These are phyloP conservation scores for Pseudogymnoascus sp. DNA, from an alignment of 2,329 filamentous ascomycete species.

Conservation along the genomic window DNA sequence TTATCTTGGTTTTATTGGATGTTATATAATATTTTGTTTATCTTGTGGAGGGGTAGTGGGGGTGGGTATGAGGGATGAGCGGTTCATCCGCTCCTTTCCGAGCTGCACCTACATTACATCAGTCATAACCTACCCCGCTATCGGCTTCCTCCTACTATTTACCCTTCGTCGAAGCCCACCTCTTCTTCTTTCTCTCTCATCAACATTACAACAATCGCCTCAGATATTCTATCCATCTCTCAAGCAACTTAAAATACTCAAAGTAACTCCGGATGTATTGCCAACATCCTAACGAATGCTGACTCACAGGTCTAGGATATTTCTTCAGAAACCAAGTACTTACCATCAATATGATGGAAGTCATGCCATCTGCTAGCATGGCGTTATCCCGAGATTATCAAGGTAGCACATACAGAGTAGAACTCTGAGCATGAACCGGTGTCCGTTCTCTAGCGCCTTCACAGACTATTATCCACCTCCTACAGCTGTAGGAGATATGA, in stretches of 20 bases:
- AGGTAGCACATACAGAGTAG: slow-evolving; percentile 34
- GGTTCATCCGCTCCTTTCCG: slow-evolving; percentile 9
- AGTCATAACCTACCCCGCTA: slow-evolving; percentile 8
- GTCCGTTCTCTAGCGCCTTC: slow-evolving; percentile 38
- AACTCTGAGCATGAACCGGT: slow-evolving; percentile 57
- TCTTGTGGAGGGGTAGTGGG: slow-evolving; percentile 5
- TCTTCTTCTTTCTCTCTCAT: not conserved
- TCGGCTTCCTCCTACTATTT: slow-evolving; percentile 3
- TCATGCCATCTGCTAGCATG: slow-evolving; percentile 26
- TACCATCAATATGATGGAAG: slow-evolving; percentile 18
- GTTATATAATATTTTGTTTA: not conserved
- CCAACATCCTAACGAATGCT: not conserved
- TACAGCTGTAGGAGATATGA: slow-evolving; percentile 23
- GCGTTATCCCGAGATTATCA: slow-evolving; percentile 29
- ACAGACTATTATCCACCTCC: slow-evolving; percentile 27
- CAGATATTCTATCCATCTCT: not conserved
- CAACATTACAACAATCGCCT: slow-evolving; percentile 6
- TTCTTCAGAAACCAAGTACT: slow-evolving; percentile 20
- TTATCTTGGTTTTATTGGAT: slow-evolving; percentile 4
- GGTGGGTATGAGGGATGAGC: not conserved
- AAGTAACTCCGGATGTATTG: not conserved
- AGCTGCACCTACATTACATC: not conserved
- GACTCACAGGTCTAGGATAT: slow-evolving; percentile 4
- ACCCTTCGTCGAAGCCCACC: slow-evolving; percentile 7
- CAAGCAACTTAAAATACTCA: not conserved